Base-by-base conservation (phyloP, 2,329 filamentous ascomycete genomes). In the Basipetospora chlamydospora region DNA sequence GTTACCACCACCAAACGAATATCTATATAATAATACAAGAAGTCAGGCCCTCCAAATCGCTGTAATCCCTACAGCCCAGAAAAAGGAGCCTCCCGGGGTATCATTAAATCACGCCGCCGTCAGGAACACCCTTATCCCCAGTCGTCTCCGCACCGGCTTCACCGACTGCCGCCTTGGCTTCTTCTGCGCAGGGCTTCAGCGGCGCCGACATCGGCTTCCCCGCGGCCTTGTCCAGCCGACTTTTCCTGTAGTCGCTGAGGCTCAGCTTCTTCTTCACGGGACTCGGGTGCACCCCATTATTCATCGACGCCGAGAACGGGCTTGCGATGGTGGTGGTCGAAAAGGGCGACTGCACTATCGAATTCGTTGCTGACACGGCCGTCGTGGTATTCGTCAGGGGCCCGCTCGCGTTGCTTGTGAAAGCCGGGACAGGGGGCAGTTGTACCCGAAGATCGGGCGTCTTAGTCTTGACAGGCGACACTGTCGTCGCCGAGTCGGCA, bases 241-340 rank as follows among this genome's bases (percentile, higher is more conserved):
- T 71, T 50, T 71, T 74, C 7, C 63, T 70, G 47, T 80, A 80
- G 47, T 79, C 75, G 46, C 73, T 78, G 2, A 79, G 52, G 43
- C 71, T 78, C 26, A 80, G 56, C 52, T 78, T 79, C 61, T 80
- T 79, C 55, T 77, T 77, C 22, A 73, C 58, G 3, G 75, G 74
- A 42, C 71, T 77, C 3, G 71, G 70, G 16, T 64, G 61, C 8
- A 60, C 60, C 7, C 58, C 45, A 11, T 65, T 61, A 39, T 67
- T 70, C 23, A 60, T 46, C 0, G 60, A 43, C 6, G 59, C 48
- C 4, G 55, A 47, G 36, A 73, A 67, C 0, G 66, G 57, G 32
- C 55, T 64, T 1, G 61, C 44, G 22, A 61, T 47, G 37, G 50
- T 58, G 18, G 47, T 46, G 3, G 56, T 45, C 2, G 62, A 59